These are phyloP conservation scores for Hypoxylon subgilvum DNA, from an alignment of 495 filamentous ascomycete genomes.

Conservation along the genomic window DNA sequence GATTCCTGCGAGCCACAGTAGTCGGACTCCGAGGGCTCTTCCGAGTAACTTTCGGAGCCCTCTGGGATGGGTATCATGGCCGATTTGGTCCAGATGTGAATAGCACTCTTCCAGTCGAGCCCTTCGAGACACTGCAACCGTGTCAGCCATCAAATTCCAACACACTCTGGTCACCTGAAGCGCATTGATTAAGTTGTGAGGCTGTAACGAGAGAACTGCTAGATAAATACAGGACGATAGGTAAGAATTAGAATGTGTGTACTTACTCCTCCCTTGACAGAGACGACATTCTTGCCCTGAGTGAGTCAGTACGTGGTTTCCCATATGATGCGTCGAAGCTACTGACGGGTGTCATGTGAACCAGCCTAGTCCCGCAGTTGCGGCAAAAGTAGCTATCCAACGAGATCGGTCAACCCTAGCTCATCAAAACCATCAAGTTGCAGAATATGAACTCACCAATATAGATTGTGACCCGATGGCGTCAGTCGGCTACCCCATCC, in stretches of 20 bases:
- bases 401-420: slow-evolving; percentile 19
- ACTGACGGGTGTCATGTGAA: slow-evolving; percentile 60
- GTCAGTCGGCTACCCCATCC: slow-evolving; percentile 45
- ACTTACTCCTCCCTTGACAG: slow-evolving; percentile 62
- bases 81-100: slow-evolving; percentile 67
- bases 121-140: slow-evolving; percentile 58
- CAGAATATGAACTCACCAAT: slow-evolving; percentile 46
- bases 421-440: slow-evolving; percentile 1
- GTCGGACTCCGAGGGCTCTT: slow-evolving; percentile 48
- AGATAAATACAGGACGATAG: not conserved
- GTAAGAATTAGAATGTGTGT: not conserved
- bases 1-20: slow-evolving; percentile 46
- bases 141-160: no score
- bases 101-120: slow-evolving; percentile 60
- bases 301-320: slow-evolving; percentile 2
- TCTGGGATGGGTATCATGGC: slow-evolving; percentile 70
- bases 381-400: slow-evolving; percentile 62
- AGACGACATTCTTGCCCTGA: slow-evolving; percentile 58
- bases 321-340: not conserved
- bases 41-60: slow-evolving; percentile 55
- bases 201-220: no score
- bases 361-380: slow-evolving; percentile 62
- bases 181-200: no score
- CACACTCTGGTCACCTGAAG: no score
- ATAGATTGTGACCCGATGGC: slow-evolving; percentile 51